Evolutionary conservation across 83 land plant species (phyloP).

Genomic region (Thuja plicata): DNA sequence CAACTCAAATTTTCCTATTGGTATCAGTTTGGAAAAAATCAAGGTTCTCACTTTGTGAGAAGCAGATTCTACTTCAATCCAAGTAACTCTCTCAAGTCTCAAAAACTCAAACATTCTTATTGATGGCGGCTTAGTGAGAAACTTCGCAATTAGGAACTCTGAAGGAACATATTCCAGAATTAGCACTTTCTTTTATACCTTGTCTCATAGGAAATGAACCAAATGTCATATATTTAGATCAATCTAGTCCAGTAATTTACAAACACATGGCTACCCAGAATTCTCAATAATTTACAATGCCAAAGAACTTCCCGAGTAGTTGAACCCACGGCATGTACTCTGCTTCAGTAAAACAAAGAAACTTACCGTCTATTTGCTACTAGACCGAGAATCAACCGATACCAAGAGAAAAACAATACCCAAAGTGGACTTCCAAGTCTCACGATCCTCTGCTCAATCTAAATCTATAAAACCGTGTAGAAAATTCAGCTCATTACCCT

Average conservation of each 20-base stretch:
- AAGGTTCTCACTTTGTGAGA: too few relatives aligned
- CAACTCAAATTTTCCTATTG: too few relatives aligned
- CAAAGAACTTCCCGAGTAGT: too few relatives aligned
- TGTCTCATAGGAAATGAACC: neutral
- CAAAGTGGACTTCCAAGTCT: neutral
- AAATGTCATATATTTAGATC: neutral
- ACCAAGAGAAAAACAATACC: neutral
- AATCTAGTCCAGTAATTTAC: neutral
- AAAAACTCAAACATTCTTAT: neutral
- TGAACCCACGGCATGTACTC: neutral
- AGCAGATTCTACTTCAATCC: neutral
- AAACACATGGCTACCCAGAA: too few relatives aligned
- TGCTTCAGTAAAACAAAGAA: too few relatives aligned
- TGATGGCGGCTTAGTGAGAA: too few relatives aligned
- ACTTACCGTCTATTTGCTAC: neutral
- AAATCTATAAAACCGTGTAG: neutral
- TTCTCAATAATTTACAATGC: neutral
- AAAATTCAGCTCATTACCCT: neutral
- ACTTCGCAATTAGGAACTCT: neutral
- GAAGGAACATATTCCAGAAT: neutral
- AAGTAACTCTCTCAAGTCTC: neutral
- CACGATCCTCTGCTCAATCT: neutral
- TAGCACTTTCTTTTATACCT: neutral
- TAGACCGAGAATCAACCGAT: neutral
- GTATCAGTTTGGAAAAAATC: too few relatives aligned